Evolutionary conservation across 371 early-diverging fungal genomes (phyloP), one percentile per base, ranked within the genome.

Genomic region (Mortierella sp.): DNA sequence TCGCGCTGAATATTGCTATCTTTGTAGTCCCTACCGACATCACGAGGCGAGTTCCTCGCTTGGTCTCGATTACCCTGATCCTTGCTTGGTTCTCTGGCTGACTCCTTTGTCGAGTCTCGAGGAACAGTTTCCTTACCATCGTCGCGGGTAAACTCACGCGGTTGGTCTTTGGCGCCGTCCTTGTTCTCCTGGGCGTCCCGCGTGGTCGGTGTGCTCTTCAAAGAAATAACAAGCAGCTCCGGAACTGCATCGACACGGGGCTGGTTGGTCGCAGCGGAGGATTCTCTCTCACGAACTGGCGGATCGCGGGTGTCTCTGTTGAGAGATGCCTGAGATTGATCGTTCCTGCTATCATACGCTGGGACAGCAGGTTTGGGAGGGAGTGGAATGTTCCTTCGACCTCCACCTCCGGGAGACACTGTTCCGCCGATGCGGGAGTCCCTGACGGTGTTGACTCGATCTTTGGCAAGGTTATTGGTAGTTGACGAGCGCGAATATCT

Each of bases 341-440:
- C 76, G 24, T 73, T 70, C 14, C 82, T 68, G 32, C 14, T 48
- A 1, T 84, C 84, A n/a, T 81, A 72, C 3, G 75, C 70, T 3
- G 81, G 74, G 1, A 75, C 73, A 1, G 79, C 81, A 38, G 85
- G 85, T 49, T 84, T 84, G 24, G 85, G 85, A 5, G 85, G 85
- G 38, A 84, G 72, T 2, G 85, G 85, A 2, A 84, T 78, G 29
- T 71, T 78, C 56, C 76, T 81, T 21, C 84, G 78, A 8, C 81
- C 78, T 4, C 71, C 27, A 2, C 73, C 51, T 16, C 71, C 63
- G 6, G 81, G 79, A 8, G 79, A 78, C 3, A 70, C 71, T 4
- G 78, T 76, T 55, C 81, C 81, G 18, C 81, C 76, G 21, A 75
- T 21, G 8, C 81, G 71, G 18, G 76, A 56, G 44, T 76, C 81